Percentiles rank a stretch among this genome's conserved stretches.
Conservation (phyloP, 805 yeast genomes). For the Ogataea pini region DNA sequence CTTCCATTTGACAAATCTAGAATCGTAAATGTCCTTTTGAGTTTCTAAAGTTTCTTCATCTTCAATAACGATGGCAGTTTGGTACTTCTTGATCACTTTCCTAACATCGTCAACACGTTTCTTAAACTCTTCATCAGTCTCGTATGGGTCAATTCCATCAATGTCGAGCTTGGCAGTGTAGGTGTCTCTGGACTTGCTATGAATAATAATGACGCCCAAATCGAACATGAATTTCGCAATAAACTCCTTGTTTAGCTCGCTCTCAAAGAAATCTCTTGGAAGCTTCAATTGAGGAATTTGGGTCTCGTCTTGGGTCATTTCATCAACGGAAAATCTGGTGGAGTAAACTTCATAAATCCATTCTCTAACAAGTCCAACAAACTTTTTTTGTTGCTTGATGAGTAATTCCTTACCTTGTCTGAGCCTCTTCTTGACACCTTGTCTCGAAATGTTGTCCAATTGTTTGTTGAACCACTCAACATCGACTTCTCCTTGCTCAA, state of each 20-base stretch:
- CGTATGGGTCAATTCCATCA: conserved; percentile 71
- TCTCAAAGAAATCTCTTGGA: conserved; percentile 46
- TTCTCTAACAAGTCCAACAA: conserved; percentile 58
- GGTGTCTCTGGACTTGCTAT: conserved; percentile 55
- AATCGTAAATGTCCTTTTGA: conserved; percentile 65
- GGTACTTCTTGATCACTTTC: conserved; percentile 61
- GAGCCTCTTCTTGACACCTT: conserved; percentile 69
- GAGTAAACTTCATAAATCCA: conserved; percentile 43
- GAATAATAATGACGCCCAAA: conserved; percentile 64
- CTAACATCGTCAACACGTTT: conserved; percentile 53
- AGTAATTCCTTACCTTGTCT: conserved; percentile 65
- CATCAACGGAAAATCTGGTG: conserved; percentile 36
- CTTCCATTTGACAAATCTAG: conserved; percentile 81
- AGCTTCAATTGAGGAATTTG: conserved; percentile 47
- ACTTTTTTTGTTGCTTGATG: conserved; percentile 70
- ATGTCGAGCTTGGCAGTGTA: conserved; percentile 66
- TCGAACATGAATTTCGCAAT: conserved; percentile 66
- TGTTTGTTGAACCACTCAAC: conserved; percentile 90
- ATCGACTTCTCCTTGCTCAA: conserved; percentile 81
- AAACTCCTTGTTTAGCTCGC: conserved; percentile 55
- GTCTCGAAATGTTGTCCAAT: conserved; percentile 72
- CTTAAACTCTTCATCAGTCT: conserved; percentile 63
- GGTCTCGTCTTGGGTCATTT: conserved; percentile 37
- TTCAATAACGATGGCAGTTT: conserved; percentile 61
- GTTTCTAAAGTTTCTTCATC: conserved; percentile 52